Evolutionary conservation across 179 eudicot genomes (phyloP).

Genomic region (Drosera spatulata): DNA sequence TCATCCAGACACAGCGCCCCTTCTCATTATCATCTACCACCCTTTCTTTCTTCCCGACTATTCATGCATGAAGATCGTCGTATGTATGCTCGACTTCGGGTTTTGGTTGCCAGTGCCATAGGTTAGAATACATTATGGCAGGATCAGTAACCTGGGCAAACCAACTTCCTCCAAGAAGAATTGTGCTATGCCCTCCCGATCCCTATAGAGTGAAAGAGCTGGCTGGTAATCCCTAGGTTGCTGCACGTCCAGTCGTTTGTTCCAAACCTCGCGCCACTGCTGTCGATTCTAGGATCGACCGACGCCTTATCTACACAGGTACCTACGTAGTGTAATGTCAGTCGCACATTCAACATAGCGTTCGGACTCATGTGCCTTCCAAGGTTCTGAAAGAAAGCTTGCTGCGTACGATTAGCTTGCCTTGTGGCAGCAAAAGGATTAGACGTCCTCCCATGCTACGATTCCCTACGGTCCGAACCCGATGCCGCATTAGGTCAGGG

Average conservation of each 20-base stretch:
- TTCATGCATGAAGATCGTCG: conserved; percentile 8
- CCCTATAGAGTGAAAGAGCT: conserved; percentile 8
- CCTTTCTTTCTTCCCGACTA: conserved; percentile 5
- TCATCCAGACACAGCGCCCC: conserved; percentile 6
- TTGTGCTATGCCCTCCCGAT: conserved; percentile 10
- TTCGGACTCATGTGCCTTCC: conserved; percentile 11
- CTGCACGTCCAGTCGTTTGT: conserved; percentile 6
- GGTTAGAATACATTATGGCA: conserved; percentile 10
- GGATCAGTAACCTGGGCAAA: conserved; percentile 14
- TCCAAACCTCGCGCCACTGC: conserved; percentile 8
- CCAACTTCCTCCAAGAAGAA: conserved; percentile 12
- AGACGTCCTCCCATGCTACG: conserved; percentile 7
- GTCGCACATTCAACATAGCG: conserved; percentile 12
- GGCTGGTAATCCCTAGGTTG: conserved; percentile 7
- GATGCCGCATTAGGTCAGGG: conserved; percentile 25
- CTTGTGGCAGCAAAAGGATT: conserved; percentile 7
- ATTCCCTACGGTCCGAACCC: conserved; percentile 9
- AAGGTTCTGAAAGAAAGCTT: conserved; percentile 3
- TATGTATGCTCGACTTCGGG: conserved; percentile 10
- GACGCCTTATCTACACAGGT: conserved; percentile 16
- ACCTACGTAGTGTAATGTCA: conserved; percentile 17
- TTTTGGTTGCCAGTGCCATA: conserved; percentile 5
- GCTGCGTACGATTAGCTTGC: conserved; percentile 6
- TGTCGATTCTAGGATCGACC: conserved; percentile 6
- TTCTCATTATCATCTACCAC: conserved; percentile 6